These are phyloP conservation scores for Jaapia argillacea DNA, from an alignment of 768 basidiomycete species.

Conservation along the genomic window DNA sequence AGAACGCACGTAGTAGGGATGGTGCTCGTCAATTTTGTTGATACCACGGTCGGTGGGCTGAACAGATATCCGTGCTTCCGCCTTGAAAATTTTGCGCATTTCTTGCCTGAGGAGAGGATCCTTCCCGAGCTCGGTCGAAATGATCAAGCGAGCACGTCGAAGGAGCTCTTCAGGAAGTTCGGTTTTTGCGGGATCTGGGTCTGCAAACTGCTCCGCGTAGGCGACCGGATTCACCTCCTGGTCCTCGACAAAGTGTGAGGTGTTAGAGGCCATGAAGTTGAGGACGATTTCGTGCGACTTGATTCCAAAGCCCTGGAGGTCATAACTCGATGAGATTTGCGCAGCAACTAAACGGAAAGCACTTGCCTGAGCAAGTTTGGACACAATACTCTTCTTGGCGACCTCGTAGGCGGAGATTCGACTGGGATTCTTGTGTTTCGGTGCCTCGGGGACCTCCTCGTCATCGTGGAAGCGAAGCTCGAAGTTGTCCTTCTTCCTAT, in stretches of 20 bases:
- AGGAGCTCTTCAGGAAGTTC: constrained; percentile 60
- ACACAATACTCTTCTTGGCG: constrained; percentile 68
- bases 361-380: constrained; percentile 72
- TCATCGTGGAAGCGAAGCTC: constrained; percentile 68
- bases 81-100: constrained; percentile 66
- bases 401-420: constrained; percentile 78
- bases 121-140: constrained; percentile 85
- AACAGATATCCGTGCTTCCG: constrained; percentile 67
- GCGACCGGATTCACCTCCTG: constrained; percentile 69
- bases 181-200: constrained; percentile 50
- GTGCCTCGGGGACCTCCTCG: constrained; percentile 39
- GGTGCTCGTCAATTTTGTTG: constrained; percentile 64
- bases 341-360: background rate
- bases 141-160: constrained; percentile 67
- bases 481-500: constrained; percentile 49
- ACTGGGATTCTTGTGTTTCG: constrained; percentile 75
- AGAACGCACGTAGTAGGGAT: constrained; percentile 56
- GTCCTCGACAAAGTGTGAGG: constrained; percentile 68
- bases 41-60: constrained; percentile 83
- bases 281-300: constrained; percentile 74
- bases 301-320: constrained; percentile 80
- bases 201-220: constrained; percentile 81
- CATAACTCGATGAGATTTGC: constrained; percentile 4
- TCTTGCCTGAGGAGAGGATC: constrained; percentile 81
- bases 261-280: constrained; percentile 58